These are phyloP conservation scores for Tricholoma bakamatsutake DNA, from an alignment of 768 basidiomycete species.

Conservation along the genomic window DNA sequence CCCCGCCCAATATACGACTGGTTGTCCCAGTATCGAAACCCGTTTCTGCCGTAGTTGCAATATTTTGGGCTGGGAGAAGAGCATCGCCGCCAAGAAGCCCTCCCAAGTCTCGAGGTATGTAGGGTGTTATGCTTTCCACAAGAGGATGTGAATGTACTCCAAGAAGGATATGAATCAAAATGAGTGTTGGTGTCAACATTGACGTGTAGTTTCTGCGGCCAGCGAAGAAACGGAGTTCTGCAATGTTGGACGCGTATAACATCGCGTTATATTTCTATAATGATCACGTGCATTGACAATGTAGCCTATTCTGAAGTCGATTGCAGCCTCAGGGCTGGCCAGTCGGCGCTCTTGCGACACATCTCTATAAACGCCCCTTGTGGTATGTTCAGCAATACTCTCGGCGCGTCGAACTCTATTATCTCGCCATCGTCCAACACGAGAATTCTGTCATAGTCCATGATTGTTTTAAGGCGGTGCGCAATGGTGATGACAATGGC, in stretches of 20 bases:
- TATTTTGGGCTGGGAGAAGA: not conserved
- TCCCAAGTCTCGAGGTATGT: constrained; percentile 11
- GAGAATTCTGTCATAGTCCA: constrained; percentile 70
- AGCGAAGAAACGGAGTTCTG: not conserved
- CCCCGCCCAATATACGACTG: not conserved
- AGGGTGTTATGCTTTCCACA: not conserved
- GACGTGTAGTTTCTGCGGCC: not conserved
- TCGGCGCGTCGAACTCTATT: constrained; percentile 71
- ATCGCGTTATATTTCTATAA: not conserved
- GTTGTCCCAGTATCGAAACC: not conserved
- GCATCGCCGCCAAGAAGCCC: constrained; percentile 15
- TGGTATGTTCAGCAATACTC: constrained; percentile 41
- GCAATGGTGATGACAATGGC: constrained; percentile 83
- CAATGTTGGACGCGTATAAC: not conserved
- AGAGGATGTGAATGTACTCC: constrained; percentile 10
- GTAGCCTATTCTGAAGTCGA: not conserved
- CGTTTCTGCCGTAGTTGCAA: not conserved
- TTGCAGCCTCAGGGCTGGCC: constrained; percentile 34
- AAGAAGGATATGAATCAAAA: constrained; percentile 7
- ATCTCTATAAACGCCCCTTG: constrained; percentile 63
- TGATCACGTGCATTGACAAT: constrained; percentile 9
- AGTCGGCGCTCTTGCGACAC: constrained; percentile 58
- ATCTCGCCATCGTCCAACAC: constrained; percentile 70
- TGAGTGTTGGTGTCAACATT: constrained; percentile 4
- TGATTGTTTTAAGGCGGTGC: constrained; percentile 70